Base-by-base conservation (phyloP, 768 basidiomycete species). In the Termitomyces sp. region DNA sequence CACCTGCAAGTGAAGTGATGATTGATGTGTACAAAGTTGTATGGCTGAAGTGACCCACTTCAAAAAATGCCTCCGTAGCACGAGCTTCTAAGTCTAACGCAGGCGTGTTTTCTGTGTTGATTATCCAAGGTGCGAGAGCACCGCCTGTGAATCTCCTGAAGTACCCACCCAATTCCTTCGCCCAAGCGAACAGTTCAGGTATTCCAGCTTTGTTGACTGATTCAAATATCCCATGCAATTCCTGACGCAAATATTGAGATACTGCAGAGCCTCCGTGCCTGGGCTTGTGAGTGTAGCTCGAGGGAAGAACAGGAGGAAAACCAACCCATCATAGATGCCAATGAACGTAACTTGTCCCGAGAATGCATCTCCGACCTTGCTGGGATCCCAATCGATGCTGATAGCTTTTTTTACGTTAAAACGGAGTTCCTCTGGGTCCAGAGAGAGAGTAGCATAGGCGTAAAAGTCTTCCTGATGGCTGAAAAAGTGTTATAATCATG, bases 261-360 rank as follows among this genome's bases (percentile, higher is more conserved):
- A 95, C 93, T 10, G 87, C 87, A n/a, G 87, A 87, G 9, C 94
- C 94, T 7, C 94, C 94, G 64, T 97, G 94, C 7, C 91, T 94
- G 52, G n/a, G 31, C 15, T 41, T 38, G 44, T 58, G 54, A 56
- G 63, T 44, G 56, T 22, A 9, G 16, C 27, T 35, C 20, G 38
- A 23, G 50, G 12, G 27, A n/a, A 22, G 36, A 39, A 46, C 15
- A 42, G 27, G 54, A 44, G 7, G 47, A 29, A 41, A n/a, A 67
- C 79, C 53, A 62, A 91, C 91, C 94, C 94, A 55, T 97, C 94
- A 67, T 94, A 97, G 53, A 97, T 86, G 29, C 94, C 94, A 35
- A 93, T 83, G 61, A 91, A 94, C 5, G 92, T 78, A 7, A 86
- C 89, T 68, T 97, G 92, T 27, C 82, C 73, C 1, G 89, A 78